phyloP scores from a whole-genome alignment of 306 rosid species.

The Lupinus albus region DNA sequence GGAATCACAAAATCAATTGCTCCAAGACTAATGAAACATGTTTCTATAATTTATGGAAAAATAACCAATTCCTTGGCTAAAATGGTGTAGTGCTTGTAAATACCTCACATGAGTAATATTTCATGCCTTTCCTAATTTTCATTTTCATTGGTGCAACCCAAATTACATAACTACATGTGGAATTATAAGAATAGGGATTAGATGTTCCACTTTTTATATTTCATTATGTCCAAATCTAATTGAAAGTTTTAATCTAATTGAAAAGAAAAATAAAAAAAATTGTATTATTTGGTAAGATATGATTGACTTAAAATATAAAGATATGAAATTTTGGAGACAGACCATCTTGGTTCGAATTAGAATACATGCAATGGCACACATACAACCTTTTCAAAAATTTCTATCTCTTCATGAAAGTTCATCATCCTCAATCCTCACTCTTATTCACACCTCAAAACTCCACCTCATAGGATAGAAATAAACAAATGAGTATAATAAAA shows the following conservation, averaged over 20 bases:
- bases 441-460: not conserved
- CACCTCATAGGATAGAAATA: not conserved
- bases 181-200: no score
- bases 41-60: not conserved
- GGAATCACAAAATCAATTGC: slow-evolving; percentile 2
- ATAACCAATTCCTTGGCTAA: not conserved
- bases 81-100: not conserved
- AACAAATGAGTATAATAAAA: not conserved
- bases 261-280: no score
- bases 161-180: not conserved
- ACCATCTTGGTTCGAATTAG: no score
- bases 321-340: no score
- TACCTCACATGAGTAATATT: not conserved
- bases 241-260: no score
- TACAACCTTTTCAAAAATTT: not conserved
- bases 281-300: no score
- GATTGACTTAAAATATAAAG: no score
- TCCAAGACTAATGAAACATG: not conserved
- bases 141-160: not conserved
- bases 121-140: not conserved
- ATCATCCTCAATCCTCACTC: not conserved
- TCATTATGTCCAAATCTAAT: no score
- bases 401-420: not conserved
- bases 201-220: no score
- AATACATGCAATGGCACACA: no score